These are phyloP conservation scores for Russula sp. DNA, from an alignment of 768 basidiomycete genomes.

Conservation along the genomic window DNA sequence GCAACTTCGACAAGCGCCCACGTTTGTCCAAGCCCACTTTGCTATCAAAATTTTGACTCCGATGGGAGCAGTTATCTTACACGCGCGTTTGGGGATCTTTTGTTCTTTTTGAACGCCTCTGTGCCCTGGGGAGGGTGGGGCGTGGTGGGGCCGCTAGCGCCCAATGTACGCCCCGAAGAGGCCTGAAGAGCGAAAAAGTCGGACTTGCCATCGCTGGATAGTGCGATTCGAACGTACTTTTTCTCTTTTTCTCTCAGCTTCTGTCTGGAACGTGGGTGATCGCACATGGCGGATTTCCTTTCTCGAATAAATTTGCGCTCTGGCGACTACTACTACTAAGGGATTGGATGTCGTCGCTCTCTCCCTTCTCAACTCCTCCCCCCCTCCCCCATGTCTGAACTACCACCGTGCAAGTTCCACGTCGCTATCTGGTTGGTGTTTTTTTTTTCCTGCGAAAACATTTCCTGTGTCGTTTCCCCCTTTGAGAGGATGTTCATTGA, in stretches of 20 bases:
- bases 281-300: not conserved
- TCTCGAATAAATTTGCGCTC: not conserved
- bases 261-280: not conserved
- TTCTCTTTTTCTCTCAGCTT: not conserved
- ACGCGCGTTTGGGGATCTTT: too few relatives aligned
- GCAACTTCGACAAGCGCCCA: not conserved
- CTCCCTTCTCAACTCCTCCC: not conserved
- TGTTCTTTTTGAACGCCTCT: too few relatives aligned
- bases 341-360: not conserved
- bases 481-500: not conserved
- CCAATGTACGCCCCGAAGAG: not conserved
- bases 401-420: not conserved
- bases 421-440: slow-evolving; percentile 39
- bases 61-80: too few relatives aligned
- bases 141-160: not conserved
- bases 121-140: too few relatives aligned
- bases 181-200: slow-evolving; percentile 2
- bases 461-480: slow-evolving; percentile 13
- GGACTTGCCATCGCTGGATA: not conserved
- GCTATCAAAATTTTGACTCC: too few relatives aligned
- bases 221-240: slow-evolving; percentile 14
- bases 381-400: not conserved
- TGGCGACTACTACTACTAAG: not conserved
- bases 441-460: not conserved
- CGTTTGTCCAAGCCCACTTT: too few relatives aligned